Base-by-base conservation (phyloP, 1,284 basidiomycete genomes). In the Xanthoconium separans region DNA sequence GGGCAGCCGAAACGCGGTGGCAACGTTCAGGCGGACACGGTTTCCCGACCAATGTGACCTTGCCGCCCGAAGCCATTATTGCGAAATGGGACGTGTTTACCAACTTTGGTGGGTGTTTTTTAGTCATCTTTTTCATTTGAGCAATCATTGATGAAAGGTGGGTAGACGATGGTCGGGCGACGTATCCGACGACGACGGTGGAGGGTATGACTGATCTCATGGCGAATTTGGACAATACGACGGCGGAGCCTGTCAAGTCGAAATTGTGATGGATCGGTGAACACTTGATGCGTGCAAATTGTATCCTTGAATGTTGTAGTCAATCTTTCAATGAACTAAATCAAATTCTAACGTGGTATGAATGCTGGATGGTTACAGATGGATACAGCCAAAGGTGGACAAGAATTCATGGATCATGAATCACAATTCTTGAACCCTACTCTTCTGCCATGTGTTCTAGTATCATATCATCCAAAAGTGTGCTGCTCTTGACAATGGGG, bases 1-100 rank as follows among this genome's bases (percentile, higher is more conserved):
- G 94, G 91, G 89, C 90, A 13, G 93, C 93, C 7, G 87, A 95
- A 68, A 87, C 92, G 41, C 82, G 96, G 59, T 99, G 96, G 95
- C 91, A 98, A 74, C 86, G 95, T 40, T 80, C 93, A 10, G 89
- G 87, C 29, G 97, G 96, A 8, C 72, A 89, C 62, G 84, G 88
- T n/a, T 97, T 96, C 84, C 89, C 92, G 10, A 82, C 87, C 44
- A 87, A 87, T 68, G 80, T 79, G 56, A 76, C 81, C 4, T 79
- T 90, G 58, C 85, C 83, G 8, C 90, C 93, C 0, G 95, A 98
- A 70, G 83, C 87, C 53, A 76, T 97, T 51, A 69, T 87, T 31
- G 73, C 77, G 36, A 88, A 93, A 66, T 98, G 94, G 94, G 77
- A 80, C 48, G 72, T 78, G 51, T 88, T 97, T 70, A 94, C 89